Base-by-base conservation (phyloP, 176 grass and related monocot species). In the Oryza australiensis region DNA sequence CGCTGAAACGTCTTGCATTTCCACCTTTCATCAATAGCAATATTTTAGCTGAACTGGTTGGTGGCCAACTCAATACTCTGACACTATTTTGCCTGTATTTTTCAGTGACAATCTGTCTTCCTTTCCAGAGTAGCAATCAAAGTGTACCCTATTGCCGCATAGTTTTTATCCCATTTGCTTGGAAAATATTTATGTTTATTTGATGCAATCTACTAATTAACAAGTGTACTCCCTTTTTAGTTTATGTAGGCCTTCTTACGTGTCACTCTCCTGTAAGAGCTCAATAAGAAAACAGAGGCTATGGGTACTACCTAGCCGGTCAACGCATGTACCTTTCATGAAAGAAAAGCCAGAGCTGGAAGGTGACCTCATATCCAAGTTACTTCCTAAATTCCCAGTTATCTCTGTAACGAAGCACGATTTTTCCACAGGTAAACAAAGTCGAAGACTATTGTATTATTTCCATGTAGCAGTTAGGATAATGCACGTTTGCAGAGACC, bases 401-500 rank as follows among this genome's bases (percentile, higher is more conserved):
- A n/a, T 68, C n/a, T 35, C 59, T 66, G 7, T 33, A 48, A 26
- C 28, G 26, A 6, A 26, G 37, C 74, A 23, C 49, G 26, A 20
- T 20, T 84, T 76, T 69, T 35, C 82, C 26, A 60, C 35, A 6
- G 22, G 11, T 11, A 57, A 29, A 34, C 74, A 62, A 70, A 43
- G 35, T 43, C 5, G 11, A 32, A 28, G n/a, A 9, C 2, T 43
- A 30, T 0, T 5, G 38, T 14, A 23, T 3, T 12, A 4, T 68
- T 53, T 20, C 48, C 30, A 20, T 59, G 64, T 10, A 68, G 73
- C 67, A 68, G 40, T 53, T 53, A 53, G 48, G 48, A 53, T 53
- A 53, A 53, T 53, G 48, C 48, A 53, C 48, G 16, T 70, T 2
- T 12, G 14, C 12, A 62, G 42, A 1, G 3, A 51, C 5, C 24